A percentile compares a stretch with the other conserved stretches of the same genome.
Evolutionary conservation across 768 basidiomycete species (phyloP).

Genomic region (Lentinus brumalis): DNA sequence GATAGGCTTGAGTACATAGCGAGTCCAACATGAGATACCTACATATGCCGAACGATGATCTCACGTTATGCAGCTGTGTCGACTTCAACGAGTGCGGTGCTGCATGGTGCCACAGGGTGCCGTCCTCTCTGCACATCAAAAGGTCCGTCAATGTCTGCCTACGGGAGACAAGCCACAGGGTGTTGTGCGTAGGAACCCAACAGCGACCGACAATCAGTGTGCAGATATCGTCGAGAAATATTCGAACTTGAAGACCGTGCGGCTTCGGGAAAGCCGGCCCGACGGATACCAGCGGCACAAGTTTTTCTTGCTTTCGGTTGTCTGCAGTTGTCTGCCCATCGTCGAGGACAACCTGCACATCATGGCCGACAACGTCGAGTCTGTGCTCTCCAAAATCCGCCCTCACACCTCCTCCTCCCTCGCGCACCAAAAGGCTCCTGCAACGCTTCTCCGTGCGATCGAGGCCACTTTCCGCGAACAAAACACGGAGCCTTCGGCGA

Average conservation of each 20-base stretch:
- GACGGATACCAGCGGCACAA: neutral
- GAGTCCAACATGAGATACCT: constrained; percentile 44
- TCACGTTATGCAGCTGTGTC: too few species aligned
- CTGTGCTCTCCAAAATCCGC: constrained; percentile 80
- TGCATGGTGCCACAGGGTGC: too few species aligned
- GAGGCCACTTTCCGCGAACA: constrained; percentile 80
- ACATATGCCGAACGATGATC: too few species aligned
- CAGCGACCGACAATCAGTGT: too few species aligned
- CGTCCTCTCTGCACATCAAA: too few species aligned
- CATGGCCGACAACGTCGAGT: constrained; percentile 44
- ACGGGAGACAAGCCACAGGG: too few species aligned
- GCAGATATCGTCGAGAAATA: too few species aligned
- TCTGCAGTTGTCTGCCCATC: neutral
- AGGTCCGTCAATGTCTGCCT: too few species aligned
- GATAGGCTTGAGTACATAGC: constrained; percentile 49
- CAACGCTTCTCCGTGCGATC: constrained; percentile 79
- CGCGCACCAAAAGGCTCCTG: constrained; percentile 88
- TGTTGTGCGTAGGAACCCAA: too few species aligned
- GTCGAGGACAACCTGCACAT: neutral
- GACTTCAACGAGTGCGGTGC: too few species aligned
- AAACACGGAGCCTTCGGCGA: constrained; percentile 65
- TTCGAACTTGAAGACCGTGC: too few species aligned
- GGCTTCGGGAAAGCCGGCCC: too few species aligned
- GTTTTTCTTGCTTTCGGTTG: neutral
- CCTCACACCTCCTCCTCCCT: constrained; percentile 80